Percentiles rank a stretch among this genome's conserved stretches.
phyloP scores from a whole-genome alignment of 192 early-diverging fungal genomes.

The Mortierella hygrophila region DNA sequence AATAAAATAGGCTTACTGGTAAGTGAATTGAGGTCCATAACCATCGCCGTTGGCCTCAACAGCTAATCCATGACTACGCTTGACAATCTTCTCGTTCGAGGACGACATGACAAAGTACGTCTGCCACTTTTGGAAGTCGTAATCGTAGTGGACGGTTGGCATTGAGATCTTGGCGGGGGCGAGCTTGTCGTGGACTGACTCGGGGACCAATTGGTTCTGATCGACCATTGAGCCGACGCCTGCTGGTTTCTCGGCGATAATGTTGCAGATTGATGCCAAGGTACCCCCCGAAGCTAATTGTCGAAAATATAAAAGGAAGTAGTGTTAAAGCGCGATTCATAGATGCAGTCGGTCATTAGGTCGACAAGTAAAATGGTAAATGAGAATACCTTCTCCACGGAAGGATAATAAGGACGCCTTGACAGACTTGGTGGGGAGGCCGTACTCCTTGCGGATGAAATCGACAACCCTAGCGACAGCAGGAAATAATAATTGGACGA shows the following conservation, averaged over 20 bases:
- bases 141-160: slow-evolving; percentile 60
- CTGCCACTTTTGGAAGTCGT: slow-evolving; percentile 72
- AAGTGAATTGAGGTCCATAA: slow-evolving; percentile 61
- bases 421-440: slow-evolving; percentile 67
- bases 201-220: slow-evolving; percentile 40
- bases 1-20: slow-evolving; percentile 27
- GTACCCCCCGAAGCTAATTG: slow-evolving; percentile 44
- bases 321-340: no score
- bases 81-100: slow-evolving; percentile 74
- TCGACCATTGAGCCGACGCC: slow-evolving; percentile 2
- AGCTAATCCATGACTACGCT: slow-evolving; percentile 70
- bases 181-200: slow-evolving; percentile 23
- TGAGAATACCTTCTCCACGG: slow-evolving; percentile 45
- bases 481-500: neutral
- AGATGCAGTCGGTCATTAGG: no score
- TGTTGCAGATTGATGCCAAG: slow-evolving; percentile 24
- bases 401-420: slow-evolving; percentile 68
- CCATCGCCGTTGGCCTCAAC: slow-evolving; percentile 45
- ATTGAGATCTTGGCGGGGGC: slow-evolving; percentile 29
- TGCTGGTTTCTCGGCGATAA: slow-evolving; percentile 21
- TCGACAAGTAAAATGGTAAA: neutral
- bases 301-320: neutral
- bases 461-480: slow-evolving; percentile 59
- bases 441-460: slow-evolving; percentile 61
- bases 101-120: slow-evolving; percentile 72